A percentile compares a stretch with the other conserved stretches of the same genome.
Evolutionary conservation across 2,329 filamentous ascomycete species (phyloP).

Genomic region (Diaporthe citriasiana): DNA sequence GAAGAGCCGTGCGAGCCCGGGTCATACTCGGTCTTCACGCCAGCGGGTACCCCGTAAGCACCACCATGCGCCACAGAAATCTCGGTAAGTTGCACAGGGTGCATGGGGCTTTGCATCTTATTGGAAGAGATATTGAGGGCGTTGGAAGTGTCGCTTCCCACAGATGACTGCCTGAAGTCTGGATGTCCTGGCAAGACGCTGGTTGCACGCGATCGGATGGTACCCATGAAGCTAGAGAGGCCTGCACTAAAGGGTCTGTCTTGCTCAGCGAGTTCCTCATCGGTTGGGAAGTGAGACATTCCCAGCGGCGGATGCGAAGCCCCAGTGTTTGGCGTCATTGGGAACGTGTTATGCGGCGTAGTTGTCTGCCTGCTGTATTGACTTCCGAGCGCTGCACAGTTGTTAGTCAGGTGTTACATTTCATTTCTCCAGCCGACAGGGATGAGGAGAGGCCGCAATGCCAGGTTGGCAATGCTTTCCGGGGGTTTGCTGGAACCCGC

Average conservation of each 20-base stretch:
- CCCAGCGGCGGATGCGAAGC: conserved; percentile 81
- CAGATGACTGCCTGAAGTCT: conserved; percentile 55
- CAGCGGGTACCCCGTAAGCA: conserved; percentile 63
- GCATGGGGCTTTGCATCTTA: conserved; percentile 67
- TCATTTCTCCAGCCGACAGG: neutral
- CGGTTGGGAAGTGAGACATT: conserved; percentile 85
- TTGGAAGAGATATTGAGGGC: conserved; percentile 39
- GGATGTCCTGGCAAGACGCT: conserved; percentile 58
- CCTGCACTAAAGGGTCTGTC: conserved; percentile 62
- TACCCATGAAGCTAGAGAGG: conserved; percentile 70
- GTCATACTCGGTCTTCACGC: conserved; percentile 61
- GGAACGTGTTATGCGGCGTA: conserved; percentile 51
- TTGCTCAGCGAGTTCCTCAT: conserved; percentile 71
- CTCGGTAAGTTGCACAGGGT: conserved; percentile 74
- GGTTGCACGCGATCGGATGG: conserved; percentile 63
- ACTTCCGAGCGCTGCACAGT: conserved; percentile 51
- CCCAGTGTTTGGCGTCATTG: conserved; percentile 47
- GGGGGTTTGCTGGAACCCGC: too few relatives aligned
- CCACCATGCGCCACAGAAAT: conserved; percentile 65
- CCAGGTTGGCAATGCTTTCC: neutral
- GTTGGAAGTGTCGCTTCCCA: conserved; percentile 37
- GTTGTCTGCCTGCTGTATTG: conserved; percentile 54
- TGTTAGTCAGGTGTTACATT: neutral
- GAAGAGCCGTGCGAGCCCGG: conserved; percentile 55
- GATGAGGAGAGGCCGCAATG: neutral